These are phyloP conservation scores for Musa schizocarpa DNA, from an alignment of 176 grass and related monocot species.

Conservation along the genomic window DNA sequence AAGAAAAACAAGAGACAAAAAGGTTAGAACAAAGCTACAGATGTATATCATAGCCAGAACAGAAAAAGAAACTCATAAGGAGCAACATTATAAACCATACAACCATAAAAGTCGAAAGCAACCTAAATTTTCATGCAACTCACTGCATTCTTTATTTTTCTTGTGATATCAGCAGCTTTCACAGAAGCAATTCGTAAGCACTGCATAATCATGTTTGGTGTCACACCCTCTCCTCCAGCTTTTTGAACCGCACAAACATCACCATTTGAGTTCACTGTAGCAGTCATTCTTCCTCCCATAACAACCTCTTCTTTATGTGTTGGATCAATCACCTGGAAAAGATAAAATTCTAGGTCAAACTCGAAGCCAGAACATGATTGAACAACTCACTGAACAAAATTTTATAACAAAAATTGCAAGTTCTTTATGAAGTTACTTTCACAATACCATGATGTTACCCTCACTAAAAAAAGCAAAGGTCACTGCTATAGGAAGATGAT, in stretches of 20 bases:
- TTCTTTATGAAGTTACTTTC: not conserved
- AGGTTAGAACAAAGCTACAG: too few relatives aligned
- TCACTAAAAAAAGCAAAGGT: constrained; percentile 87
- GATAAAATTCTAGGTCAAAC: constrained; percentile 6
- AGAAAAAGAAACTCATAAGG: too few relatives aligned
- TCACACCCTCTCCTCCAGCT: constrained; percentile 71
- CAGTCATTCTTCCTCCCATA: constrained; percentile 87
- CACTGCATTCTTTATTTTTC: constrained; percentile 75
- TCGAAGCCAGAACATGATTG: not conserved
- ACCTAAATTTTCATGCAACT: constrained; percentile 3
- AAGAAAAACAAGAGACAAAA: too few relatives aligned
- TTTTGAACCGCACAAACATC: constrained; percentile 94
- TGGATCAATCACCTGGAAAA: constrained; percentile 75
- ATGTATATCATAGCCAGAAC: too few relatives aligned
- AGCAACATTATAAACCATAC: too few relatives aligned
- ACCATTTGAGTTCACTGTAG: constrained; percentile 80
- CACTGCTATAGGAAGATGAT: constrained; percentile 91
- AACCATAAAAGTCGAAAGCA: too few relatives aligned
- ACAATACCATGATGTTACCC: constrained; percentile 75
- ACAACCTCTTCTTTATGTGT: constrained; percentile 92
- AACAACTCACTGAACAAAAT: too few relatives aligned
- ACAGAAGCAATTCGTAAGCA: constrained; percentile 78
- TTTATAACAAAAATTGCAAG: not conserved
- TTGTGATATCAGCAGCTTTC: constrained; percentile 86
- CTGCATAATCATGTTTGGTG: constrained; percentile 78